Evolutionary conservation across 2,329 filamentous ascomycete genomes (phyloP).

Genomic region (Sarocladium brachiariae): DNA sequence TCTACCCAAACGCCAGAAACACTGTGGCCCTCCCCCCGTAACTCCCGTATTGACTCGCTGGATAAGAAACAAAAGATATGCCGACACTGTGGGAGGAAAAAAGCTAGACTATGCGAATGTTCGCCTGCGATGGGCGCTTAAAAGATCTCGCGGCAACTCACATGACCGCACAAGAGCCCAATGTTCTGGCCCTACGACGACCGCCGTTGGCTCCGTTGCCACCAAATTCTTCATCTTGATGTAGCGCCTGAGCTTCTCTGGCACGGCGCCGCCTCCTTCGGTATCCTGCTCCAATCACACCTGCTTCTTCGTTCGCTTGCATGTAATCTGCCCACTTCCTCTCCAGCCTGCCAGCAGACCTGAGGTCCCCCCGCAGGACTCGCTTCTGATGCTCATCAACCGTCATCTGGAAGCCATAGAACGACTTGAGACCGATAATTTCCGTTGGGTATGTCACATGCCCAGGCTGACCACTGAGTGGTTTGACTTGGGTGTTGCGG

Average conservation of each 20-base stretch:
- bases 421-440: slow-evolving; percentile 83
- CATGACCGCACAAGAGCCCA: slow-evolving; percentile 58
- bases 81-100: too few species aligned
- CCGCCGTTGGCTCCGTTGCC: slow-evolving; percentile 42
- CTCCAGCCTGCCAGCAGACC: slow-evolving; percentile 71
- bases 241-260: slow-evolving; percentile 71
- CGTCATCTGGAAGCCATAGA: slow-evolving; percentile 91
- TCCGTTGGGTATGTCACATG: slow-evolving; percentile 61
- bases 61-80: too few species aligned
- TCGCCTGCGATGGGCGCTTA: too few species aligned
- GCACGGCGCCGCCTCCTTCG: slow-evolving; percentile 69
- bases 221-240: slow-evolving; percentile 74
- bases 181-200: slow-evolving; percentile 57
- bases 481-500: slow-evolving; percentile 69
- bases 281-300: slow-evolving; percentile 56
- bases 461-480: slow-evolving; percentile 32
- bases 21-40: neutral
- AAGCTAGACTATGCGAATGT: too few species aligned
- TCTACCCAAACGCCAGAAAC: slow-evolving; percentile 5
- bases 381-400: slow-evolving; percentile 90
- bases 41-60: neutral
- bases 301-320: slow-evolving; percentile 83
- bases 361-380: slow-evolving; percentile 69
- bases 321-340: slow-evolving; percentile 91
- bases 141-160: too few species aligned